Evolutionary conservation across 2,329 filamentous ascomycete genomes (phyloP).

Genomic region (Cordyceps sp.): DNA sequence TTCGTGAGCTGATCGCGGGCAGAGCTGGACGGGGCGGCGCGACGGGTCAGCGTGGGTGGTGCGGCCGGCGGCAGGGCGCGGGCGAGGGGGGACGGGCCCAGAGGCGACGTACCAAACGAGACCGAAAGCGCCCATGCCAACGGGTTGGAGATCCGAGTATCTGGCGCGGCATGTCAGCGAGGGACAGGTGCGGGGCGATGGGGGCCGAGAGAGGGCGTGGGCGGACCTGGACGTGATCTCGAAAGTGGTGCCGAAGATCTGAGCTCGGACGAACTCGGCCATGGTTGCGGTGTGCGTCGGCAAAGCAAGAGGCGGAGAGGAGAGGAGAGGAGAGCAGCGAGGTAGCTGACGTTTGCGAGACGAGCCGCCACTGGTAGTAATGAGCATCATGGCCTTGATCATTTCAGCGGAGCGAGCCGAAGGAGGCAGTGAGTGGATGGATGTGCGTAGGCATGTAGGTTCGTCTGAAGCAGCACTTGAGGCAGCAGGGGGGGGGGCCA

Average conservation of each 20-base stretch:
- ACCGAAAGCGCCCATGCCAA: slow-evolving; percentile 98
- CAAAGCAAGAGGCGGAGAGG: too few relatives aligned
- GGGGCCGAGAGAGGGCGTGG: not conserved
- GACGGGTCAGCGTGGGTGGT: too few relatives aligned
- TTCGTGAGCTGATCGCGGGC: slow-evolving; percentile 94
- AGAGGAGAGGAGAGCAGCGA: too few relatives aligned
- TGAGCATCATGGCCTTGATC: too few relatives aligned
- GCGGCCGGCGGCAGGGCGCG: not conserved
- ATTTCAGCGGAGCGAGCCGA: too few relatives aligned
- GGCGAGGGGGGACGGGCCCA: not conserved
- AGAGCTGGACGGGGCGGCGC: too few relatives aligned
- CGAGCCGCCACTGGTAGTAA: too few relatives aligned
- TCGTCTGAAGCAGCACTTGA: too few relatives aligned
- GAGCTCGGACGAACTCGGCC: slow-evolving; percentile 97
- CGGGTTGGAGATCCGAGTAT: slow-evolving; percentile 94
- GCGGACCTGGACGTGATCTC: slow-evolving; percentile 91
- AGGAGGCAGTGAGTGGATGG: too few relatives aligned
- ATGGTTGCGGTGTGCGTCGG: slow-evolving; percentile 35
- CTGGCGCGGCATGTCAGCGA: slow-evolving; percentile 24
- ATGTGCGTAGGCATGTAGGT: too few relatives aligned
- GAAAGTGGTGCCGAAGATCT: slow-evolving; percentile 99
- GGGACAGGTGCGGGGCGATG: not conserved
- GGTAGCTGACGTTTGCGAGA: too few relatives aligned
- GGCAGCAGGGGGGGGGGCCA: too few relatives aligned
- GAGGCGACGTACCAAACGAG: slow-evolving; percentile 66